phyloP scores from a whole-genome alignment of 441 rosid species.

The Pelargonium myrrhifolium region DNA sequence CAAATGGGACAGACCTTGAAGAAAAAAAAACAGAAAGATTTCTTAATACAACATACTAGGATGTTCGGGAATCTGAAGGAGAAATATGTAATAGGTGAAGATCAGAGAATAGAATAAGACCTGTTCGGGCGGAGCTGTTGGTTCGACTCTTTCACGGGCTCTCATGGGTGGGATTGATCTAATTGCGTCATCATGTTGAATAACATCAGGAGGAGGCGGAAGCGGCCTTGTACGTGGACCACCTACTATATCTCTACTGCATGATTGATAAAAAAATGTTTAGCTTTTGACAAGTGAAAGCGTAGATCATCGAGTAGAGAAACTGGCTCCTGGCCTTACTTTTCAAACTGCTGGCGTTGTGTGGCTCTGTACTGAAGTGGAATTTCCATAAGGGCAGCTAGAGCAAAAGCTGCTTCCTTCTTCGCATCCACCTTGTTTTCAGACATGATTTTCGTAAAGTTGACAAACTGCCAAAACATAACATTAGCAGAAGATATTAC shows the following conservation, averaged over 20 bases:
- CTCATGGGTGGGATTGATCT: constrained; percentile 24
- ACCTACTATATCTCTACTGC: constrained; percentile 30
- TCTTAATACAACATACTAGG: background rate
- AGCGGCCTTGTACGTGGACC: constrained; percentile 40
- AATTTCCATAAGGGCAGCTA: constrained; percentile 92
- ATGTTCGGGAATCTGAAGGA: background rate
- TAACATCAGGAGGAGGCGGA: constrained; percentile 65
- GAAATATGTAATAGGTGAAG: background rate
- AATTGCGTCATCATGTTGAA: constrained; percentile 50
- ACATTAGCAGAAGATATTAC: no score
- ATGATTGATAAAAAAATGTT: constrained; percentile 16
- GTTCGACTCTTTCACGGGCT: constrained; percentile 30
- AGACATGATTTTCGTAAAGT: constrained; percentile 77
- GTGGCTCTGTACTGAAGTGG: constrained; percentile 80
- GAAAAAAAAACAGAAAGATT: background rate
- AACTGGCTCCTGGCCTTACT: constrained; percentile 24
- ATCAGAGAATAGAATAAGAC: constrained; percentile 19
- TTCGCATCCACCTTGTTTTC: constrained; percentile 46
- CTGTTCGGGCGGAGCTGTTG: constrained; percentile 31
- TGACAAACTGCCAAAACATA: constrained; percentile 49
- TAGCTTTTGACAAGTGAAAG: constrained; percentile 8
- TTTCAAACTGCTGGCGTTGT: constrained; percentile 34
- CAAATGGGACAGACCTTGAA: constrained; percentile 88
- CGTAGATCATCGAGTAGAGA: constrained; percentile 12
- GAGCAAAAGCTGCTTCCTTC: constrained; percentile 86